A percentile compares a stretch with the other conserved stretches of the same genome.
Conservation (phyloP, 2,329 filamentous ascomycete genomes). For the Fusarium abutilonis region DNA sequence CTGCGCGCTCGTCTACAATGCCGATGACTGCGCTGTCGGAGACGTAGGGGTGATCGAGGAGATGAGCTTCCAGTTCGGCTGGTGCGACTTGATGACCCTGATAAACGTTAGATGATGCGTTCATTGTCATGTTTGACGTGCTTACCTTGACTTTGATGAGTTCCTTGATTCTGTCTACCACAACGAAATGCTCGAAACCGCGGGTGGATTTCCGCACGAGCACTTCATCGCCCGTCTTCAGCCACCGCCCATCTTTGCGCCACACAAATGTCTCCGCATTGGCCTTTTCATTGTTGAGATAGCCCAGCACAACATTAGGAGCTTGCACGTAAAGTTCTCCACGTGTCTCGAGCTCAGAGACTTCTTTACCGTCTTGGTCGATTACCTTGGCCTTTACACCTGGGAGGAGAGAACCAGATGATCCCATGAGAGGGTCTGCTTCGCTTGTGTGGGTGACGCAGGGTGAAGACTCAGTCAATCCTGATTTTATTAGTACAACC, state of each 20-base stretch:
- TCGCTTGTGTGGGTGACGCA: slow-evolving; percentile 67
- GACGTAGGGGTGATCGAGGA: slow-evolving; percentile 76
- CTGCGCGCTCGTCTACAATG: slow-evolving; percentile 66
- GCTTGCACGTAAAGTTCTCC: slow-evolving; percentile 84
- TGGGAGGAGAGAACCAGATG: slow-evolving; percentile 73
- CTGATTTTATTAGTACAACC: slow-evolving; percentile 49
- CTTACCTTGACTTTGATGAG: slow-evolving; percentile 80
- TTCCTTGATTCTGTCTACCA: slow-evolving; percentile 79
- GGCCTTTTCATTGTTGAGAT: slow-evolving; percentile 85
- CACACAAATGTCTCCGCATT: slow-evolving; percentile 79
- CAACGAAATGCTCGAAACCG: slow-evolving; percentile 82
- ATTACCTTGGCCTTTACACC: slow-evolving; percentile 71
- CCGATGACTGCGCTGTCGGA: slow-evolving; percentile 80
- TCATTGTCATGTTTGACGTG: rapidly evolving
- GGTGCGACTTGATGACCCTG: slow-evolving; percentile 81
- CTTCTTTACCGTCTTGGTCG: slow-evolving; percentile 71
- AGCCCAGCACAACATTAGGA: slow-evolving; percentile 82
- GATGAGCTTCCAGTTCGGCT: slow-evolving; percentile 79
- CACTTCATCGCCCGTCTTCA: slow-evolving; percentile 87
- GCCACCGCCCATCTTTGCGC: slow-evolving; percentile 70
- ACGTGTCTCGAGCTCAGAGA: slow-evolving; percentile 73
- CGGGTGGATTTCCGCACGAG: slow-evolving; percentile 69
- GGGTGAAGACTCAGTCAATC: slow-evolving; percentile 77
- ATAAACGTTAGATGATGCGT: not conserved
- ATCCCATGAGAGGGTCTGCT: slow-evolving; percentile 73